Conservation (phyloP, 805 yeast genomes). For the Starmerella stellata region DNA sequence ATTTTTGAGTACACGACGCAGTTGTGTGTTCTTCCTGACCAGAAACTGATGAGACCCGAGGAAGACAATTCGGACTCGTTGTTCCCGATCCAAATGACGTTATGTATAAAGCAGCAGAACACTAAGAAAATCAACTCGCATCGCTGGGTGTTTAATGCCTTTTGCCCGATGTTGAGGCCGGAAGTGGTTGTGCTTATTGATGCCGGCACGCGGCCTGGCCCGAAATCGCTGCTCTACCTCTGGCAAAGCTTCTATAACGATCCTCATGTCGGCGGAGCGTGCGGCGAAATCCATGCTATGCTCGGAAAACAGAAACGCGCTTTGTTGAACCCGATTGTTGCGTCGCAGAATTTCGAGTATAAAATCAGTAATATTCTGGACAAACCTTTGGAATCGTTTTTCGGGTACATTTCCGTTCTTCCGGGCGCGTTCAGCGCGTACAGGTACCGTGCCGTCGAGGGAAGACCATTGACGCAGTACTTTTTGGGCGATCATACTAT, state of each 20-base stretch:
- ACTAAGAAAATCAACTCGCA: constrained; percentile 50
- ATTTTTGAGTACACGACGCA: constrained; percentile 49
- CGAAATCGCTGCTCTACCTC: constrained; percentile 36
- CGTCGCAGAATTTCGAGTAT: constrained; percentile 49
- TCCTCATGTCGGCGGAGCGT: constrained; percentile 47
- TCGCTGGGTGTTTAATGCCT: constrained; percentile 52
- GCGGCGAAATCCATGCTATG: constrained; percentile 53
- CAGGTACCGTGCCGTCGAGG: constrained; percentile 39
- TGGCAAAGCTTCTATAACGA: constrained; percentile 48
- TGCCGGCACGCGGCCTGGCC: constrained; percentile 48
- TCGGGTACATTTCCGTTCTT: constrained; percentile 46
- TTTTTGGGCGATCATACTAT: constrained; percentile 48
- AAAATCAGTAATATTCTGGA: constrained; percentile 50
- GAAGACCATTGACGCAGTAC: constrained; percentile 48
- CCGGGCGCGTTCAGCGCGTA: constrained; percentile 59
- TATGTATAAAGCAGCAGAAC: constrained; percentile 44
- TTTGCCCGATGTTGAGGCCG: constrained; percentile 40
- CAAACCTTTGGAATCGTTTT: constrained; percentile 46
- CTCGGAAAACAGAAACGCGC: constrained; percentile 28
- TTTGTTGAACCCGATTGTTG: constrained; percentile 41
- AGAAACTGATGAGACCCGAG: constrained; percentile 37
- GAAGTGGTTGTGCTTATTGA: constrained; percentile 39
- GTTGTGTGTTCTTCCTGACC: constrained; percentile 26
- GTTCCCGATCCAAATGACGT: constrained; percentile 44
- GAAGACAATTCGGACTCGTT: constrained; percentile 31